Evolutionary conservation across 192 early-diverging fungal genomes (phyloP).

Genomic region (Podila epicladia): DNA sequence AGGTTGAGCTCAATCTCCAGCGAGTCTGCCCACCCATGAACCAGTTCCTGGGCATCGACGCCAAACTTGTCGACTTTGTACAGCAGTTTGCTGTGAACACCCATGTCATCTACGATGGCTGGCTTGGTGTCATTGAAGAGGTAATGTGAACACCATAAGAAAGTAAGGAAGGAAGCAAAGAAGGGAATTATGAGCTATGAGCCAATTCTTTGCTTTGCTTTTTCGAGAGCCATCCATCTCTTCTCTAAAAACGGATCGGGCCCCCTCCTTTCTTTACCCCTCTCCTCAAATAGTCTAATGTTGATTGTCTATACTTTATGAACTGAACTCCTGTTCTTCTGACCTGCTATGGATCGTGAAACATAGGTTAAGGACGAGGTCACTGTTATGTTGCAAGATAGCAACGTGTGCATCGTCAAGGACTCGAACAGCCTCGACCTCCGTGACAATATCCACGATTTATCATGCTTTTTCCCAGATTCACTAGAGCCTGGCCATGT

Average conservation of each 20-base stretch:
- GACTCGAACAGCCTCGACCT: conserved; percentile 46
- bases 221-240: conserved; percentile 2
- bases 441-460: conserved; percentile 35
- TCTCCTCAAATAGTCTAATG: too few species aligned
- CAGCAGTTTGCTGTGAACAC: conserved; percentile 43
- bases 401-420: conserved; percentile 38
- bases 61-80: conserved; percentile 44
- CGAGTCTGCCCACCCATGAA: conserved; percentile 43
- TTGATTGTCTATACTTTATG: too few species aligned
- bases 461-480: conserved; percentile 52
- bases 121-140: conserved; percentile 53
- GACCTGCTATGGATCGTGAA: too few species aligned
- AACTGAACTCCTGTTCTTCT: too few species aligned
- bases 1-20: conserved; percentile 43
- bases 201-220: conserved; percentile 2
- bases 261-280: too few species aligned
- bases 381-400: conserved; percentile 34
- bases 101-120: conserved; percentile 52
- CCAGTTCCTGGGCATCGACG: conserved; percentile 41
- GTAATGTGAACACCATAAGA: conserved; percentile 5
- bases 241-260: not conserved
- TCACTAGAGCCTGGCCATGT: conserved; percentile 36
- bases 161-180: conserved; percentile 1
- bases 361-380: conserved; percentile 51
- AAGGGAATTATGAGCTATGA: not conserved